phyloP scores from a whole-genome alignment of 768 basidiomycete species.

The Boletus pseudopeckii region DNA sequence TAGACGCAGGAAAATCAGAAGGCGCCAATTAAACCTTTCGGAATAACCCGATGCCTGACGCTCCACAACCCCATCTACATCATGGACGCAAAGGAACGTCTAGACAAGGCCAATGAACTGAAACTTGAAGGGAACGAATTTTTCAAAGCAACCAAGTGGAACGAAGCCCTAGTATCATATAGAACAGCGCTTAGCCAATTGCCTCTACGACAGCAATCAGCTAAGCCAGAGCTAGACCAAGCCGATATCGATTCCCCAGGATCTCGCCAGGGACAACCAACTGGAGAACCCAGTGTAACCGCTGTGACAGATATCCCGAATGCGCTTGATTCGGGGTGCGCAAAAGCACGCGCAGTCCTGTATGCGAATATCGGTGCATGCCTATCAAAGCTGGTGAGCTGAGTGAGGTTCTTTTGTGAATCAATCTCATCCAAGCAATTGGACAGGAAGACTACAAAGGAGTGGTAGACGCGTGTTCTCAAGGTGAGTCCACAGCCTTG shows the following conservation, averaged over 20 bases:
- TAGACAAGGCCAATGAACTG: slow-evolving; percentile 53
- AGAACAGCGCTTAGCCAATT: slow-evolving; percentile 62
- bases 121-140: slow-evolving; percentile 75
- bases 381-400: slow-evolving; percentile 68
- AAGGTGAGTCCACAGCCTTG: slow-evolving; percentile 44
- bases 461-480: slow-evolving; percentile 75
- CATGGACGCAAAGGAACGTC: slow-evolving; percentile 35
- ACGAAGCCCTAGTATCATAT: slow-evolving; percentile 69
- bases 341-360: slow-evolving; percentile 65
- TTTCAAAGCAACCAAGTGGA: slow-evolving; percentile 66
- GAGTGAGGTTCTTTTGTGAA: neutral
- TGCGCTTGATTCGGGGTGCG: slow-evolving; percentile 44
- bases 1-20: too few relatives aligned
- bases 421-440: slow-evolving; percentile 1
- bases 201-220: slow-evolving; percentile 43
- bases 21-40: too few relatives aligned
- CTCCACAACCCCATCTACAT: neutral
- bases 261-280: slow-evolving; percentile 11
- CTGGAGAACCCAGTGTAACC: neutral
- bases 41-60: neutral
- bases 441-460: slow-evolving; percentile 72
- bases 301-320: slow-evolving; percentile 20
- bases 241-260: slow-evolving; percentile 19
- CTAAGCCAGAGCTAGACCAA: slow-evolving; percentile 16
- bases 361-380: slow-evolving; percentile 91